Evolutionary conservation across 495 filamentous ascomycete genomes (phyloP), one percentile per base, ranked within the genome.

Genomic region (Clavariopsis aquatica): DNA sequence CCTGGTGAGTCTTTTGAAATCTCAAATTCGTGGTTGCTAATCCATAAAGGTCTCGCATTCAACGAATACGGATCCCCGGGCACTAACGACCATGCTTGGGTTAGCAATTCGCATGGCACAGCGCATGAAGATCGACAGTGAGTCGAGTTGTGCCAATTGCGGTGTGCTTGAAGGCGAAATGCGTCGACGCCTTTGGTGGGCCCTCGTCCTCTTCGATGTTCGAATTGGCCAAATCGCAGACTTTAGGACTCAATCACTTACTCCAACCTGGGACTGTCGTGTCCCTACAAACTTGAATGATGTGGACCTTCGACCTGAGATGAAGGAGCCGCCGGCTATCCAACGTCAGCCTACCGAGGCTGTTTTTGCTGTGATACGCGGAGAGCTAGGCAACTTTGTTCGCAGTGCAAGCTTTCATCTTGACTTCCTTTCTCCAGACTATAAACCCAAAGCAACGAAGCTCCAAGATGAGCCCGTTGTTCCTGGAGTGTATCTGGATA

Each of bases 171-270:
- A 87, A 57, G 79, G 75, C 1, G 84, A 87, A 68, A 80, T 86
- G 77, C 79, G 82, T 56, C 80, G 84, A 51, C 72, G 84, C 38
- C 78, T 87, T 0, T 87, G 83, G 84, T 86, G 84, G 85, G 73
- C 83, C 2, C 73, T 86, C 1, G 68, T 79, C 0, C 52, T 80
- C 28, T 80, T 86, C 41, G 83, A 87, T 59, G 62, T 57, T 57
- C 83, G 84, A 31, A 78, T 83, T 22, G 49, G 78, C 69, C 80
- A 83, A 62, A 66, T 84, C 36, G 53, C 76, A 5, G 70, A 77
- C 34, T 71, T 71, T 49, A 79, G 76, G 61, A 65, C 64, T 8
- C 55, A 71, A 1, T 73, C 65, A 6, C 67, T 85, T 12, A 62
- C 68, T 64, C 84, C 83, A 0, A 82, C 76, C 26, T 87, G 83